These are phyloP conservation scores for Musa beccarii DNA, from an alignment of 176 grass and related monocot genomes.

Conservation along the genomic window DNA sequence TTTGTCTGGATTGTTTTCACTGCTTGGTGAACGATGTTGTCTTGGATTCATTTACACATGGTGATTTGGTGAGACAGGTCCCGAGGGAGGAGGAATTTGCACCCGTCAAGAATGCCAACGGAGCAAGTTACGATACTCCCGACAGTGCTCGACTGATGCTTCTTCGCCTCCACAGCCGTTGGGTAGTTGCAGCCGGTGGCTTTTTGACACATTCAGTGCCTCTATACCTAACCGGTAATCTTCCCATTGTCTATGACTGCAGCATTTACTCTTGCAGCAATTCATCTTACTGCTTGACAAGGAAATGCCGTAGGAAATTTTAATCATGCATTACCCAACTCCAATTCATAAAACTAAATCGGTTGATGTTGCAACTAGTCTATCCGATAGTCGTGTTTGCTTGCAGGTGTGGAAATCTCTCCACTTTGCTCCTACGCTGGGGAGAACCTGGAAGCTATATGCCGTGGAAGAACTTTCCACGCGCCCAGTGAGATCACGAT, in stretches of 20 bases:
- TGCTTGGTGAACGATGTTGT: too few relatives aligned
- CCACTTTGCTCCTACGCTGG: conserved; percentile 72
- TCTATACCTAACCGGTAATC: conserved; percentile 69
- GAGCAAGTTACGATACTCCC: conserved; percentile 69
- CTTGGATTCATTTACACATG: background rate
- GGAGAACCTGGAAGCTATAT: conserved; percentile 77
- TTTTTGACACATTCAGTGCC: conserved; percentile 87
- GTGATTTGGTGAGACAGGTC: conserved; percentile 34
- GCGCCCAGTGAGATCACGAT: conserved; percentile 56
- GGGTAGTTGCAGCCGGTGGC: conserved; percentile 88
- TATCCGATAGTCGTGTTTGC: background rate
- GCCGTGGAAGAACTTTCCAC: conserved; percentile 72
- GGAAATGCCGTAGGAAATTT: too few relatives aligned
- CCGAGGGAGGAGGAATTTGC: conserved; percentile 92
- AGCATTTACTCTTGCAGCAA: too few relatives aligned
- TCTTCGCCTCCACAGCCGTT: conserved; percentile 82
- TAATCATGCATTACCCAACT: too few relatives aligned
- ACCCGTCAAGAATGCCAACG: conserved; percentile 90
- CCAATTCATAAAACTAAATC: too few relatives aligned
- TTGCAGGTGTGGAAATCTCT: conserved; percentile 71
- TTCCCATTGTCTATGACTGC: background rate
- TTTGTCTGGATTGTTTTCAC: too few relatives aligned
- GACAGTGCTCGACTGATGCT: conserved; percentile 70
- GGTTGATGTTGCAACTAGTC: background rate
- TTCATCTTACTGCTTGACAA: too few relatives aligned